Evolutionary conservation across 2,329 filamentous ascomycete genomes (phyloP), one percentile per base, ranked within the genome.

Genomic region (Pseudogymnoascus destructans): DNA sequence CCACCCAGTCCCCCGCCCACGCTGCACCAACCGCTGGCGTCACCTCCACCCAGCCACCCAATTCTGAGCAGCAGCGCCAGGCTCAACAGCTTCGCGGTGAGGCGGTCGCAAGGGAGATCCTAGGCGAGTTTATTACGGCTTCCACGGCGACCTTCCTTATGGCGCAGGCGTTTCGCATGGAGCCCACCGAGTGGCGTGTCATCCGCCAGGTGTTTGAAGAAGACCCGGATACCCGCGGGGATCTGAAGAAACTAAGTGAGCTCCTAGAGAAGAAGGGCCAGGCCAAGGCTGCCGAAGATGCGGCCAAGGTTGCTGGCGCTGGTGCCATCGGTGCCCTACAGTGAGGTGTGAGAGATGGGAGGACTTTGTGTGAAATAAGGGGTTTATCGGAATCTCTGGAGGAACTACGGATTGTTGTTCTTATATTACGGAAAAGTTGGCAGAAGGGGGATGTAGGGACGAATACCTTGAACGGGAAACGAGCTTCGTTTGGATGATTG

Each of bases 131-230:
- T 46, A 79, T 84, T 10, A 75, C 74, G 19, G 79, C 81, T 13
- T 81, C 85, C 0, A 86, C 85, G 0, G 81, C 88, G 7, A 76
- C 80, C 21, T 86, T 89, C 64, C 73, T 91, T 3, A 74, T 89
- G 46, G 80, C 82, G 4, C 83, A 87, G 63, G 85, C 84, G 0
- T 81, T 78, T 17, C 78, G 79, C 55, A 88, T 87, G 75, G 77
- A 83, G 49, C 75, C 80, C n/a, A 73, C 79, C 13, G 87, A 95
- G 67, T 85, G 93, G 79, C 76, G 80, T 58, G 81, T 93, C 25
- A 80, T 96, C 61, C 77, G 79, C 57, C 77, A 79, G 19, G 69
- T 70, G 55, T 63, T 69, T 17, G 46, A 52, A 32, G 46, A 52
- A 9, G 46, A 52, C 25, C 25, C 13, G 25, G 25, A 27, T 52